phyloP scores from a whole-genome alignment of 1,139 yeast species.

The Blastobotrys elegans region DNA sequence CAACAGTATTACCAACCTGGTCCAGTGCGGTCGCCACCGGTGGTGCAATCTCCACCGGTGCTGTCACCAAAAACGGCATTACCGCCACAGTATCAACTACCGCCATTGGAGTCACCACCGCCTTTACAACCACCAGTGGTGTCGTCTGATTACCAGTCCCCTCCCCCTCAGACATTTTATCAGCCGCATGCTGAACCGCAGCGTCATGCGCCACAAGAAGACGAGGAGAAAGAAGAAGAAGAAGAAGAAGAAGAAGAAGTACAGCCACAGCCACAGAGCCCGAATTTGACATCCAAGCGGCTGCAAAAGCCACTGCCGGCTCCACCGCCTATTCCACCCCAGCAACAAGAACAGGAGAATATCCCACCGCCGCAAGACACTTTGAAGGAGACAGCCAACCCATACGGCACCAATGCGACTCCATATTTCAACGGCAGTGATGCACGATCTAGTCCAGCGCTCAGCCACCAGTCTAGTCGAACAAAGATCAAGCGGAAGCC shows the following conservation, averaged over 20 bases:
- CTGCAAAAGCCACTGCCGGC: conserved; percentile 13
- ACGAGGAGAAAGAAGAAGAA: no score
- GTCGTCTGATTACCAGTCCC: not conserved
- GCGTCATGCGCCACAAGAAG: no score
- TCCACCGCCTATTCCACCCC: conserved; percentile 9
- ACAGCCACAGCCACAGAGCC: not conserved
- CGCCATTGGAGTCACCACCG: not conserved
- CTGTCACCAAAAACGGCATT: no score
- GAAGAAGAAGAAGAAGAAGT: not conserved
- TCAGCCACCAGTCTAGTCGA: not conserved
- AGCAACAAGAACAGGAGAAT: not conserved
- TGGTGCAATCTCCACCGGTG: not conserved
- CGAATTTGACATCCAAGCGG: not conserved
- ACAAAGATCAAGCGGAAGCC: conserved; percentile 22
- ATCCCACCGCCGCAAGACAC: not conserved
- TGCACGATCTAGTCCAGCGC: not conserved
- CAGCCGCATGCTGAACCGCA: not conserved
- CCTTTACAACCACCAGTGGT: not conserved
- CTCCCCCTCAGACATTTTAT: no score
- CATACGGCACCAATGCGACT: not conserved
- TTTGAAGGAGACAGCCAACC: not conserved
- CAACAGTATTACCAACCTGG: not conserved
- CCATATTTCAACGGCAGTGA: not conserved
- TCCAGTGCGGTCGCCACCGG: not conserved
- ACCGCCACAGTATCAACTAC: not conserved